These are phyloP conservation scores for Solanum ossicruentum DNA, from an alignment of 257 asterid genomes.

Conservation along the genomic window DNA sequence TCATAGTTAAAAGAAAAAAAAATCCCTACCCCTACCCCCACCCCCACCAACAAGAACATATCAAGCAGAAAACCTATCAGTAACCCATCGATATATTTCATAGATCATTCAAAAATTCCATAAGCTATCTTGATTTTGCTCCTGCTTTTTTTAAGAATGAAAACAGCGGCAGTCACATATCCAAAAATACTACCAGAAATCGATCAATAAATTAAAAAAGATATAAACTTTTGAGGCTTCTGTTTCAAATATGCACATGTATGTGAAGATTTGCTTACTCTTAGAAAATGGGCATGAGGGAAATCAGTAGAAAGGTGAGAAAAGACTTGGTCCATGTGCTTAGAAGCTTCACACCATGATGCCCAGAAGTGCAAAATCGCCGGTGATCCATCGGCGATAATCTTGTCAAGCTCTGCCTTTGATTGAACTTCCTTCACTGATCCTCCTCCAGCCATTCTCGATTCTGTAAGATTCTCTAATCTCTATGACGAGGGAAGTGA, in stretches of 20 bases:
- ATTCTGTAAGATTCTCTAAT: background rate
- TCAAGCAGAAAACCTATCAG: background rate
- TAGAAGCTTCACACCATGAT: constrained; percentile 96
- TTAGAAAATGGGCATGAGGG: constrained; percentile 78
- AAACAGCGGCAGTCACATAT: background rate
- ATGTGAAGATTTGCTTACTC: constrained; percentile 25
- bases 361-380: constrained; percentile 91
- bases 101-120: background rate
- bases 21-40: background rate
- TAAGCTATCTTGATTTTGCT: background rate
- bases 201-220: background rate
- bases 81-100: background rate
- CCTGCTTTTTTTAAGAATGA: no score
- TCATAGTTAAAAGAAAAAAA: background rate
- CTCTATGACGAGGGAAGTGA: background rate
- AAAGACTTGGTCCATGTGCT: constrained; percentile 98
- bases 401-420: constrained; percentile 52
- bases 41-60: background rate
- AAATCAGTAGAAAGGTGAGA: constrained; percentile 87
- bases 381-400: constrained; percentile 32
- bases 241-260: background rate
- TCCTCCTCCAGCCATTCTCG: constrained; percentile 43
- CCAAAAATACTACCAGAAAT: background rate
- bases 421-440: constrained; percentile 77
- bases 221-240: background rate